phyloP scores from a whole-genome alignment of 495 filamentous ascomycete genomes.

The Xylaria flabelliformis region DNA sequence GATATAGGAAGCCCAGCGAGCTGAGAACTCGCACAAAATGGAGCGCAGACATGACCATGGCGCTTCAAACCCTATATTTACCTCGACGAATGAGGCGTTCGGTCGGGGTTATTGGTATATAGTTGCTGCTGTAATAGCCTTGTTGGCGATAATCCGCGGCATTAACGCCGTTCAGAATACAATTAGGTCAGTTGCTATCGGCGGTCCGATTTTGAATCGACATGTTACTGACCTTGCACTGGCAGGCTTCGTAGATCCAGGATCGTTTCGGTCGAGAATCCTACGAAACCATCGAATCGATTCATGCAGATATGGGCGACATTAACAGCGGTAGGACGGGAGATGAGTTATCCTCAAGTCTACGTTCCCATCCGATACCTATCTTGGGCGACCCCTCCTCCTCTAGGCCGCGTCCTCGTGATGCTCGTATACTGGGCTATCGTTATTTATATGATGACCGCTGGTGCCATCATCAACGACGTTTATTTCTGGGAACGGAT shows the following conservation, averaged over 20 bases:
- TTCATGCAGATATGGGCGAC: conserved; percentile 68
- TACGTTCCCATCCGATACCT: conserved; percentile 58
- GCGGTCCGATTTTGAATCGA: not conserved
- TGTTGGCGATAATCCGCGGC: conserved; percentile 44
- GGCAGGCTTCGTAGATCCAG: conserved; percentile 48
- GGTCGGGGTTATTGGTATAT: conserved; percentile 60
- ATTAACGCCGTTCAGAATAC: conserved; percentile 47
- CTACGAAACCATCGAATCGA: conserved; percentile 68
- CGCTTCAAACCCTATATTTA: conserved; percentile 41
- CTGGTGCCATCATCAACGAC: conserved; percentile 51
- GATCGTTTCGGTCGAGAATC: conserved; percentile 52
- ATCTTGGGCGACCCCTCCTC: conserved; percentile 60
- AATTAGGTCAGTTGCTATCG: conserved; percentile 39
- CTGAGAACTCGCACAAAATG: conserved; percentile 33
- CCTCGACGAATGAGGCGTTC: conserved; percentile 47
- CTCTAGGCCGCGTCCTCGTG: conserved; percentile 61
- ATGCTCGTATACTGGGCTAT: conserved; percentile 62
- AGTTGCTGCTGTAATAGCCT: conserved; percentile 48
- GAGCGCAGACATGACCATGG: conserved; percentile 33
- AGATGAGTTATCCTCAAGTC: conserved; percentile 68
- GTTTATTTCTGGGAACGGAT: conserved; percentile 68
- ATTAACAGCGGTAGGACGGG: conserved; percentile 68
- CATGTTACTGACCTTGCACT: conserved; percentile 23
- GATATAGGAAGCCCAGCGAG: not conserved
- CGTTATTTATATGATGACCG: conserved; percentile 63